These are phyloP conservation scores for Russula sp. DNA, from an alignment of 768 basidiomycete genomes.

Conservation along the genomic window DNA sequence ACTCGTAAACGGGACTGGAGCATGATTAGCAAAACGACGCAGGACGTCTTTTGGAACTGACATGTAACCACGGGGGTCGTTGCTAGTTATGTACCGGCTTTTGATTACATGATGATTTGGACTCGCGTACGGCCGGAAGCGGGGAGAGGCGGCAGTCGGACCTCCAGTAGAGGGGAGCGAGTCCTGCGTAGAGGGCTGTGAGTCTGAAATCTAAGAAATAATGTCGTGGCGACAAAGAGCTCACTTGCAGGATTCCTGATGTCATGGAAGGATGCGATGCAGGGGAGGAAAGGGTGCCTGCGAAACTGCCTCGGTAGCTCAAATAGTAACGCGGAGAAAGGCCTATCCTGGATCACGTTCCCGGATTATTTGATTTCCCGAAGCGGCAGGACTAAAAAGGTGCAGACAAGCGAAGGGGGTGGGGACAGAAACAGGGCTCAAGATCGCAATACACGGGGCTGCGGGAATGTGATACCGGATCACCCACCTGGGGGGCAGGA, in stretches of 20 bases:
- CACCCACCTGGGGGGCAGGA: not conserved
- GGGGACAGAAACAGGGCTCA: conserved; percentile 10
- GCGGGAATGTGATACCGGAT: conserved; percentile 18
- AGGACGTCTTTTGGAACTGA: conserved; percentile 33
- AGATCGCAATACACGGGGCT: conserved; percentile 11
- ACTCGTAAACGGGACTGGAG: conserved; percentile 76
- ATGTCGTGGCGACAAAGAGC: conserved; percentile 8
- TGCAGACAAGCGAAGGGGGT: conserved; percentile 5
- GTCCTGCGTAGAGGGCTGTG: conserved; percentile 26
- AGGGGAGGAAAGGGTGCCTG: conserved; percentile 25
- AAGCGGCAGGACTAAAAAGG: conserved; percentile 16
- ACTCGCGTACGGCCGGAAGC: conserved; percentile 66
- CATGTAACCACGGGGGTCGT: conserved; percentile 87
- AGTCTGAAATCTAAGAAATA: not conserved
- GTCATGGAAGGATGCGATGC: conserved; percentile 28
- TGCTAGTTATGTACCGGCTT: conserved; percentile 84
- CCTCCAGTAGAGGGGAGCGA: conserved; percentile 31
- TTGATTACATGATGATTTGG: conserved; percentile 77
- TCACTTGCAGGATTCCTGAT: conserved; percentile 30
- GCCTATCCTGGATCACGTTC: conserved; percentile 18
- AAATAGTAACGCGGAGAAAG: conserved; percentile 22
- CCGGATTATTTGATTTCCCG: conserved; percentile 23
- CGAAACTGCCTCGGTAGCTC: conserved; percentile 18
- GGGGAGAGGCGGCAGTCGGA: conserved; percentile 28
- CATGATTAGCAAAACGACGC: conserved; percentile 9